These are phyloP conservation scores for Yamadazyma siamensis DNA, from an alignment of 1,139 yeast genomes.

Conservation along the genomic window DNA sequence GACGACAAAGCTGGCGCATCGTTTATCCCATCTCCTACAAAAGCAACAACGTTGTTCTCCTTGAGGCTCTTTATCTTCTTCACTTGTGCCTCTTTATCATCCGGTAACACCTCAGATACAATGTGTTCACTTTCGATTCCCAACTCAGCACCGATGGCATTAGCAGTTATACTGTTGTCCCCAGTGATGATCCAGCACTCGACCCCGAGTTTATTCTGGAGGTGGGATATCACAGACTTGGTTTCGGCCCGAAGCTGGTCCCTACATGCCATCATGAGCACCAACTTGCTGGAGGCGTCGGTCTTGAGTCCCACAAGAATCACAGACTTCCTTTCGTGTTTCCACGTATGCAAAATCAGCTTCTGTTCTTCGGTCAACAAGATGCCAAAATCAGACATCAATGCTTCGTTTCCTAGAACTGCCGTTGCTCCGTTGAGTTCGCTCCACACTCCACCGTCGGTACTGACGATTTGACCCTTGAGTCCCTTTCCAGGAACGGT, in stretches of 20 bases:
- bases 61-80: slow-evolving; percentile 46
- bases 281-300: slow-evolving; percentile 33
- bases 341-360: slow-evolving; percentile 49
- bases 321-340: slow-evolving; percentile 59
- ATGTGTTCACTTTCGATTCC: slow-evolving; percentile 54
- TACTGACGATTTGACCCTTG: slow-evolving; percentile 35
- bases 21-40: slow-evolving; percentile 65
- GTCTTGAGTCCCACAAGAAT: slow-evolving; percentile 50
- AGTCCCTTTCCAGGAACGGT: slow-evolving; percentile 62
- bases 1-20: slow-evolving; percentile 62
- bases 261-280: slow-evolving; percentile 53
- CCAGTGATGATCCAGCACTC: slow-evolving; percentile 75
- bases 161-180: slow-evolving; percentile 65
- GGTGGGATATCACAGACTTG: slow-evolving; percentile 42
- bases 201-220: slow-evolving; percentile 41
- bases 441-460: slow-evolving; percentile 25
- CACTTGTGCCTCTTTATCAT: slow-evolving; percentile 62
- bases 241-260: slow-evolving; percentile 69
- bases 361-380: slow-evolving; percentile 22
- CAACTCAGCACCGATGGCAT: slow-evolving; percentile 61
- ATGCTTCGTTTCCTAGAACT: slow-evolving; percentile 63
- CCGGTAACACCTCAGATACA: slow-evolving; percentile 73
- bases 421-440: slow-evolving; percentile 34
- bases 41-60: slow-evolving; percentile 41
- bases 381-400: slow-evolving; percentile 44